A percentile compares a stretch with the other conserved stretches of the same genome.
Evolutionary conservation across 805 yeast genomes (phyloP).

Genomic region (Lachancea meyersii): DNA sequence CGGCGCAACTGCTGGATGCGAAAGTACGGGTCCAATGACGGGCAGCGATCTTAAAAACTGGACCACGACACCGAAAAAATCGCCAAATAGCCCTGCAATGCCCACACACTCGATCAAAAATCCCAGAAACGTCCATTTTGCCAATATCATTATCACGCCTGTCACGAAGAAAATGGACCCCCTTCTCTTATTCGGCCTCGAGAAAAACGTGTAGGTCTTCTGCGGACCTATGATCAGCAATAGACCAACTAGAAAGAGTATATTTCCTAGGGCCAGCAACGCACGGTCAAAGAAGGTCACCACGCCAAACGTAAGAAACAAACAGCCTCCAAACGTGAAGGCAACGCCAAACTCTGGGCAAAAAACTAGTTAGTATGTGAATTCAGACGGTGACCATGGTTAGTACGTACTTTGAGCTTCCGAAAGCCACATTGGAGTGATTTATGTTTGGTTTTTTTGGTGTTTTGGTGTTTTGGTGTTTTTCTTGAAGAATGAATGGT

Average conservation of each 20-base stretch:
- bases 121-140: conserved; percentile 76
- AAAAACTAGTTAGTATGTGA: neutral
- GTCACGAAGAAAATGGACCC: conserved; percentile 73
- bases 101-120: conserved; percentile 82
- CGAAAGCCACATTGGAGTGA: conserved; percentile 56
- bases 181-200: conserved; percentile 78
- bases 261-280: conserved; percentile 82
- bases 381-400: neutral
- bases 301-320: conserved; percentile 76
- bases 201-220: conserved; percentile 74
- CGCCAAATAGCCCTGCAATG: conserved; percentile 86
- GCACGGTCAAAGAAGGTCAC: conserved; percentile 84
- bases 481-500: too few relatives aligned
- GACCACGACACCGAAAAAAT: conserved; percentile 83
- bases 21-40: conserved; percentile 74
- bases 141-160: conserved; percentile 71
- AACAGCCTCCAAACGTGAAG: conserved; percentile 74
- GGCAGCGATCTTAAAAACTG: conserved; percentile 86
- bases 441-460: neutral
- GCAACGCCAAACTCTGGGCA: conserved; percentile 82
- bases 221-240: conserved; percentile 82
- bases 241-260: conserved; percentile 72
- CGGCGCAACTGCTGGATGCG: conserved; percentile 81
- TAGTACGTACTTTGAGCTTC: conserved; percentile 60
- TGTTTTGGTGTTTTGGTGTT: neutral